Base-by-base conservation (phyloP, 257 asterid genomes). In the Mitragyna speciosa region DNA sequence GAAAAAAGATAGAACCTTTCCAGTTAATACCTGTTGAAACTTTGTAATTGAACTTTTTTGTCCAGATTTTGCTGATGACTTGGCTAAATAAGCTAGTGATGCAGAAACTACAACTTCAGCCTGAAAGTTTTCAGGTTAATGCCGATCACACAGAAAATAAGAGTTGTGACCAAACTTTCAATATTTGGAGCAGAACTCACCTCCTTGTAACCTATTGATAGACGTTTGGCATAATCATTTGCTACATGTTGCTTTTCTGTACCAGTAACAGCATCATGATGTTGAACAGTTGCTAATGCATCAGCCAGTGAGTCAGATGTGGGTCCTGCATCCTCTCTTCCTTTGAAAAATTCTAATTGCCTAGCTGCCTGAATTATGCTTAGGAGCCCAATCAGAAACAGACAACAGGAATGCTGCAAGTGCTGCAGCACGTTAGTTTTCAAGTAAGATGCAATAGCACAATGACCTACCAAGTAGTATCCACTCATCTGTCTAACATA, bases 231-330 rank as follows among this genome's bases (percentile, higher is more conserved):
- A 80, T 96, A 96, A 90, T 94, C 99, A 87, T 90, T 52, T 78
- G 99, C 97, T 10, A 96, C 98, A 75, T 96, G 99, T 78, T 96
- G 99, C 87, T 96, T 80, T 84, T 88, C 93, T 7, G 99, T 96
- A 81, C 99, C 99, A 75, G 91, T 78, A 82, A 93, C 98, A 26
- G 96, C 99, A 88, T 95, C 99, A 77, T 95, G 99, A 88, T 95
- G 99, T 83, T 95, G 99, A 78, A 92, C 97, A 78, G 93, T 87
- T 48, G 91, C 99, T 86, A 96, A 70, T 83, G 98, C 94, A 87
- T 92, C 94, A 31, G 90, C 97, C 79, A 96, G 83, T 48, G 87
- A 83, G 81, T 94, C 97, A 48, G 96, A 90, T 17, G 92, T 92
- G 14, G 93, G 90, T n/a, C 95, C 96, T 12, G 86, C 82, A 84